Base-by-base conservation (phyloP, 192 early-diverging fungal genomes). In the Mortierella claussenii region DNA sequence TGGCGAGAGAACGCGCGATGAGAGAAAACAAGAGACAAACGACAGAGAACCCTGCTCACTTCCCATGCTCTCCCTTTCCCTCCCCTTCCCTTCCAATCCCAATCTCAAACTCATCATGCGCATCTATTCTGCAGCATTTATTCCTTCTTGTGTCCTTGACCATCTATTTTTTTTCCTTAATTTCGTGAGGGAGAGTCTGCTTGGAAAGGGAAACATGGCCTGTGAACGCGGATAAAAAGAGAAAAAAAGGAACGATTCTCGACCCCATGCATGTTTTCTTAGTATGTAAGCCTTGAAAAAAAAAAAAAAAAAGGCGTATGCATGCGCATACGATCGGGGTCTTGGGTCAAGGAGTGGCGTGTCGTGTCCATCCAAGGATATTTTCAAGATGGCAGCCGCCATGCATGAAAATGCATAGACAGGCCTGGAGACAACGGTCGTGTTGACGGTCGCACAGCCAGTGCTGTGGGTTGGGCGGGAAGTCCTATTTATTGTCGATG, bases 251-350 rank as follows among this genome's bases (percentile, higher is more conserved):
- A 55, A 45, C 53, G 64, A 56, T 56, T 56, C 44, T 66, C 54
- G 44, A 66, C n/a, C 47, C 43, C 64, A 56, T 65, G 62, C 62
- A 55, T 34, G 51, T 52, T 54, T 27, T 46, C 44, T 50, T 55
- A 36, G 52, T 53, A 45, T 65, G 62, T 54, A 55, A 54, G 62
- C 52, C 21, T 59, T 44, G 43, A 28, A n/a, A 56, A 55, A 56
- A 37, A 40, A 40, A 40, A 40, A 40, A 40, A 40, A 40, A 40
- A 40, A 40, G 13, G 13, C 7, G 40, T 10, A 26, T 30, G 42
- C 37, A 40, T 44, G 42, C 56, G 37, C 37, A 24, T 28, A 23
- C 53, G 21, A 55, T 23, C 34, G 2, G 34, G 30, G 23, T 37
- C 34, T 23, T n/a, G n/a, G n/a, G n/a, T n/a, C n/a, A n/a, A n/a